Evolutionary conservation across 441 rosid species (phyloP).

Genomic region (Pelargonium citronellum): DNA sequence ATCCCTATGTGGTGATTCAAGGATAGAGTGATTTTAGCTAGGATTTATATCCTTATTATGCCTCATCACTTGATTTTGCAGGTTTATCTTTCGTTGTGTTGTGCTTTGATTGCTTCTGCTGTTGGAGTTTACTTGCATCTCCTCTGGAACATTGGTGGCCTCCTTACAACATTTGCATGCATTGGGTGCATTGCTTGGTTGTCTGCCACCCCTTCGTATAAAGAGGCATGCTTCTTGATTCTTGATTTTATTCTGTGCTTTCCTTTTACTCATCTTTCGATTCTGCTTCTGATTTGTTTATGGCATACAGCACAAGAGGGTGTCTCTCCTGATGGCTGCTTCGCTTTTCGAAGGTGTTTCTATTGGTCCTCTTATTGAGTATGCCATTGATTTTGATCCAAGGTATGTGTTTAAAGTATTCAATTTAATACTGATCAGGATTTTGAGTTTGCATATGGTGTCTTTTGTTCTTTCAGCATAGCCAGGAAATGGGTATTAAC

Average conservation of each 20-base stretch:
- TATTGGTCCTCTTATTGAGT: conserved; percentile 22
- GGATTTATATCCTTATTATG: background rate
- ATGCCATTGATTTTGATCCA: conserved; percentile 23
- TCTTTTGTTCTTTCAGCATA: no score
- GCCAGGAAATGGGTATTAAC: no score
- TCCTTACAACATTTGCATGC: conserved; percentile 53
- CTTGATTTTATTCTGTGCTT: background rate
- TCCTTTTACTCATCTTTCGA: background rate
- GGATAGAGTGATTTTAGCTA: background rate
- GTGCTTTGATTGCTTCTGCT: conserved; percentile 65
- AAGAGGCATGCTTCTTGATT: conserved; percentile 37
- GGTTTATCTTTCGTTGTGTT: conserved; percentile 71
- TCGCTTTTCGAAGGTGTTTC: conserved; percentile 26
- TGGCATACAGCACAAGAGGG: conserved; percentile 25
- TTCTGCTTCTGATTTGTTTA: background rate
- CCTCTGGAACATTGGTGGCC: conserved; percentile 71
- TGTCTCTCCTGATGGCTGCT: conserved; percentile 24
- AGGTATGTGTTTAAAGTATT: conserved; percentile 13
- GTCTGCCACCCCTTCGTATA: conserved; percentile 35
- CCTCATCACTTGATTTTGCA: conserved; percentile 17
- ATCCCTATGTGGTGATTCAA: background rate
- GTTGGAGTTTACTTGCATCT: conserved; percentile 67
- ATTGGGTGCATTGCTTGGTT: conserved; percentile 54
- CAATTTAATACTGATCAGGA: no score
- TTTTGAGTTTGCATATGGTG: no score